A percentile compares a stretch with the other conserved stretches of the same genome.
phyloP scores from a whole-genome alignment of 345 rosid genomes.

The Camelina neglecta region DNA sequence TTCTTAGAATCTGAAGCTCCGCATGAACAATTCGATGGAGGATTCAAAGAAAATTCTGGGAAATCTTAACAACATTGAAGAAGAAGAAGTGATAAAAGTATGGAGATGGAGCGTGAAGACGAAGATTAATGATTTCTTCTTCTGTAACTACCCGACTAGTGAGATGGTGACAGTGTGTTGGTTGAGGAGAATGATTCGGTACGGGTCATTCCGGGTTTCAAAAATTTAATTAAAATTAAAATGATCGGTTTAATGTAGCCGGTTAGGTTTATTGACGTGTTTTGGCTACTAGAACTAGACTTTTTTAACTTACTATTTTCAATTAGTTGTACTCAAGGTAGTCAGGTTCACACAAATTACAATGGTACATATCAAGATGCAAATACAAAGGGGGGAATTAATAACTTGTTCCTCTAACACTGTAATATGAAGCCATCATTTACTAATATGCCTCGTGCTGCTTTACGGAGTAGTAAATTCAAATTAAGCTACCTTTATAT shows the following conservation, averaged over 20 bases:
- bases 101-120: conserved; percentile 14
- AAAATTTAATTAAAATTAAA: no score
- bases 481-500: conserved; percentile 4
- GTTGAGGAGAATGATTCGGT: conserved; percentile 17
- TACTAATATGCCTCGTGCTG: no score
- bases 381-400: no score
- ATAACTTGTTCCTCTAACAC: no score
- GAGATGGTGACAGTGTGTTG: conserved; percentile 31
- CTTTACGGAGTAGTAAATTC: conserved; percentile 15
- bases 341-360: no score
- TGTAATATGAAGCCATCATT: no score
- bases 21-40: not conserved
- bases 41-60: not conserved
- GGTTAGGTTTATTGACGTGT: no score
- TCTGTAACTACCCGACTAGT: conserved; percentile 3
- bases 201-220: not conserved
- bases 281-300: no score
- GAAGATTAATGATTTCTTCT: conserved; percentile 24
- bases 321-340: no score
- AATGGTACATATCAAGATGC: no score
- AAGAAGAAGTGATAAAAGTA: not conserved
- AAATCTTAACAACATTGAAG: not conserved
- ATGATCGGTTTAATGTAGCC: no score
- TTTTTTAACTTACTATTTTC: no score
- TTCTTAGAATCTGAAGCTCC: not conserved